Percentiles rank a stretch among this genome's conserved stretches.
These are phyloP conservation scores for Avena eriantha DNA, from an alignment of 176 grass and related monocot genomes.

Conservation along the genomic window DNA sequence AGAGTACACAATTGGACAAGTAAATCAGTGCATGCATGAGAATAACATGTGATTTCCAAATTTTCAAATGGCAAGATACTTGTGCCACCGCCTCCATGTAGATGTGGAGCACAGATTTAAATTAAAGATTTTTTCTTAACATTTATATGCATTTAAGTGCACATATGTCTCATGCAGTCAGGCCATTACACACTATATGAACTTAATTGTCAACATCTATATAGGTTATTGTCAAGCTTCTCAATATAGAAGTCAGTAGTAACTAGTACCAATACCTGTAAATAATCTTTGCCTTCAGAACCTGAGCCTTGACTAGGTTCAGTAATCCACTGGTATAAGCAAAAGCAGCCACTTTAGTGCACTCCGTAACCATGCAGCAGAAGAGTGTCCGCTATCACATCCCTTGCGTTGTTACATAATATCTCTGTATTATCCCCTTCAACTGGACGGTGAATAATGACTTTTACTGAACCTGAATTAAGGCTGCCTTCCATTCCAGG, in stretches of 20 bases:
- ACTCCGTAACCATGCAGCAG: constrained; percentile 74
- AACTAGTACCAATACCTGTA: constrained; percentile 39
- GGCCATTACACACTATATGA: not conserved
- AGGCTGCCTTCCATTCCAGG: constrained; percentile 80
- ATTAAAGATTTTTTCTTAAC: not conserved
- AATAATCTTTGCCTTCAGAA: constrained; percentile 18
- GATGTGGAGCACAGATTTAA: not conserved
- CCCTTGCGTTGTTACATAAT: constrained; percentile 70
- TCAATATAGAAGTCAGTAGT: constrained; percentile 1
- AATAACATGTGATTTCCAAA: no score
- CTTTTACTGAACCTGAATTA: constrained; percentile 81
- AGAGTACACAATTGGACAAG: no score
- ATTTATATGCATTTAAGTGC: not conserved
- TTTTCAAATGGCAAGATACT: constrained; percentile 34
- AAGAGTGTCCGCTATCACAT: constrained; percentile 73
- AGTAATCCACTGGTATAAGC: not conserved
- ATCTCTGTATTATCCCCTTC: constrained; percentile 64
- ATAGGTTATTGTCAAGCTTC: constrained; percentile 16
- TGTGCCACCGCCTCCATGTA: not conserved
- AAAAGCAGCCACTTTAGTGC: constrained; percentile 50
- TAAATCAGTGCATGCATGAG: no score
- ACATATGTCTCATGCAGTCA: not conserved
- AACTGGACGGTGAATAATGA: constrained; percentile 80
- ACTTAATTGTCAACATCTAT: not conserved
- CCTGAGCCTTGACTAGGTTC: constrained; percentile 18